phyloP scores from a whole-genome alignment of 1,139 yeast species.

The Protomyces macrosporus region DNA sequence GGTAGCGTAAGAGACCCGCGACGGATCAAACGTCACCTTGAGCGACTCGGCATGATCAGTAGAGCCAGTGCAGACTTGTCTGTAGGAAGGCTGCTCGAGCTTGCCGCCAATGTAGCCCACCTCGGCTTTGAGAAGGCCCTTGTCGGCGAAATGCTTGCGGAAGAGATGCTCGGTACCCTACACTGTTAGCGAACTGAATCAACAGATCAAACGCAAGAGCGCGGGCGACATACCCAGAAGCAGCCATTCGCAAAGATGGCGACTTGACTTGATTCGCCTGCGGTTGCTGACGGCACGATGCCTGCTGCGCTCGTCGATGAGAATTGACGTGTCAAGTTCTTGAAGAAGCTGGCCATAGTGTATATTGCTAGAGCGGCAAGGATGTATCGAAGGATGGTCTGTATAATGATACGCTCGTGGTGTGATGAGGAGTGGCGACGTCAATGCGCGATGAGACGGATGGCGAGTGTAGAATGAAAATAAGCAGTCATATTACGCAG shows the following conservation, averaged over 20 bases:
- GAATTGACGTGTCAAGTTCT: constrained; percentile 18
- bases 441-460: background rate
- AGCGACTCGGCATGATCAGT: constrained; percentile 67
- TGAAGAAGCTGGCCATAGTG: constrained; percentile 25
- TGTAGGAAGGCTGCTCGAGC: constrained; percentile 54
- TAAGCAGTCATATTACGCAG: background rate
- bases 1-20: constrained; percentile 52
- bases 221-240: constrained; percentile 58
- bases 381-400: background rate
- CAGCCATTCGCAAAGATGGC: constrained; percentile 73
- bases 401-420: background rate
- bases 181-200: background rate
- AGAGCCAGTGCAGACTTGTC: constrained; percentile 65
- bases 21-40: constrained; percentile 77
- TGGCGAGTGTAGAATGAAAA: background rate
- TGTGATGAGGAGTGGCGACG: background rate
- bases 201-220: background rate
- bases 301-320: constrained; percentile 21
- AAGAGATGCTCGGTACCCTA: constrained; percentile 68
- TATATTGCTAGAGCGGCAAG: background rate
- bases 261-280: constrained; percentile 11
- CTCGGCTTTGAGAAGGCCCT: constrained; percentile 65
- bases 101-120: constrained; percentile 90
- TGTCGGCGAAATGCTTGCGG: constrained; percentile 56
- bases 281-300: constrained; percentile 12